These are phyloP conservation scores for Gamarada debralockiae DNA, from an alignment of 495 filamentous ascomycete species.

Conservation along the genomic window DNA sequence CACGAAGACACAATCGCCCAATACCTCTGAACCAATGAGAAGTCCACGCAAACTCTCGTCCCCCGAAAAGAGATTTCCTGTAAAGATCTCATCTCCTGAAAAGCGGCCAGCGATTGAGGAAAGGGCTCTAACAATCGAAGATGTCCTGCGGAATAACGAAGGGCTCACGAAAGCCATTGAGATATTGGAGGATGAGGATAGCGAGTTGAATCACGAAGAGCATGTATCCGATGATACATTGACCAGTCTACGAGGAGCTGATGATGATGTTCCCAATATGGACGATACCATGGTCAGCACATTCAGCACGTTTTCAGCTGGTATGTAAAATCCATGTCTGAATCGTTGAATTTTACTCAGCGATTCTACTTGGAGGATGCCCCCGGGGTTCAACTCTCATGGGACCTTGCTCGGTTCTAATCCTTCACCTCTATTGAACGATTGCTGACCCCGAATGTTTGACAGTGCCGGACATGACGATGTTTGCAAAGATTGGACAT, in stretches of 20 bases:
- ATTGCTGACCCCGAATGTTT: too few relatives aligned
- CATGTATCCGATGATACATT: constrained; percentile 7
- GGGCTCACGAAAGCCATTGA: constrained; percentile 41
- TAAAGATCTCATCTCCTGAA: constrained; percentile 37
- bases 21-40: constrained; percentile 24
- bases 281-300: constrained; percentile 85
- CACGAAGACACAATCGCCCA: constrained; percentile 21
- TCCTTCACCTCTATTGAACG: too few relatives aligned
- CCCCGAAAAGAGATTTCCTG: constrained; percentile 52
- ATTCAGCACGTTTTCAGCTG: constrained; percentile 79
- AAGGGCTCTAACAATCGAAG: constrained; percentile 23
- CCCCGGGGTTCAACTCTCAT: too few relatives aligned
- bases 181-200: constrained; percentile 48
- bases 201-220: constrained; percentile 17
- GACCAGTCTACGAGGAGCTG: constrained; percentile 7
- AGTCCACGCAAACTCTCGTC: constrained; percentile 41
- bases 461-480: constrained; percentile 76
- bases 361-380: too few relatives aligned
- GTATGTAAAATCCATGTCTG: too few relatives aligned
- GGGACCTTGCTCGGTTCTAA: too few relatives aligned
- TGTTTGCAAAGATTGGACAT: constrained; percentile 67
- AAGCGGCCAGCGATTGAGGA: constrained; percentile 21
- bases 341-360: too few relatives aligned
- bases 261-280: constrained; percentile 33
- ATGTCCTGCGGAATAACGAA: constrained; percentile 31